Evolutionary conservation across 805 yeast species (phyloP).

Genomic region (Candida pseudoglaebosa): DNA sequence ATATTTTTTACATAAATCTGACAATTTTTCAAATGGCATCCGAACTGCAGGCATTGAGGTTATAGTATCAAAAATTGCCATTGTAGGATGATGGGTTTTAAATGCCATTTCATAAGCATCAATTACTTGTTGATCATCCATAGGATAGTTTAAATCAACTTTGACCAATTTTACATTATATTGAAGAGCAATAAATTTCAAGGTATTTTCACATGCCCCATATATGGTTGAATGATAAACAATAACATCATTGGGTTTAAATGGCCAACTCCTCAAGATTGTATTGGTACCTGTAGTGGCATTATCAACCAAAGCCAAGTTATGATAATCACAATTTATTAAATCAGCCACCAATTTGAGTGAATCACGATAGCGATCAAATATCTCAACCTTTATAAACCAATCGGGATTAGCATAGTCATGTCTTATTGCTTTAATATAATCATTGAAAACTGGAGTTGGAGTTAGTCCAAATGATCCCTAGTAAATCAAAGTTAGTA

Average conservation of each 20-base stretch:
- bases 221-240: slow-evolving; percentile 49
- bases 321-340: slow-evolving; percentile 44
- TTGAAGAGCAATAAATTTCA: slow-evolving; percentile 35
- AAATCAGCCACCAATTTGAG: slow-evolving; percentile 34
- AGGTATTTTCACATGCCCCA: slow-evolving; percentile 51
- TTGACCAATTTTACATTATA: slow-evolving; percentile 28
- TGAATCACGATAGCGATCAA: slow-evolving; percentile 26
- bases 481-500: slow-evolving; percentile 4
- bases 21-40: slow-evolving; percentile 52
- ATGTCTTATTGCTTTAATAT: slow-evolving; percentile 18
- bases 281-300: slow-evolving; percentile 61
- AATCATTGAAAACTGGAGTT: slow-evolving; percentile 39
- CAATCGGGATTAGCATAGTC: slow-evolving; percentile 45
- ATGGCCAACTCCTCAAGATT: slow-evolving; percentile 51
- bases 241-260: slow-evolving; percentile 48
- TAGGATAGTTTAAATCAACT: slow-evolving; percentile 41
- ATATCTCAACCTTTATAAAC: slow-evolving; percentile 28
- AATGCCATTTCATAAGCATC: slow-evolving; percentile 19
- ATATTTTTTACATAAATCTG: slow-evolving; percentile 41
- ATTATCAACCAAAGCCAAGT: slow-evolving; percentile 52
- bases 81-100: slow-evolving; percentile 20
- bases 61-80: slow-evolving; percentile 55
- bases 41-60: slow-evolving; percentile 61
- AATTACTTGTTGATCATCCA: slow-evolving; percentile 32
- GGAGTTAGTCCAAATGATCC: slow-evolving; percentile 65